Evolutionary conservation across 352 stramenopile species (phyloP).

Genomic region (Pythium sp.): DNA sequence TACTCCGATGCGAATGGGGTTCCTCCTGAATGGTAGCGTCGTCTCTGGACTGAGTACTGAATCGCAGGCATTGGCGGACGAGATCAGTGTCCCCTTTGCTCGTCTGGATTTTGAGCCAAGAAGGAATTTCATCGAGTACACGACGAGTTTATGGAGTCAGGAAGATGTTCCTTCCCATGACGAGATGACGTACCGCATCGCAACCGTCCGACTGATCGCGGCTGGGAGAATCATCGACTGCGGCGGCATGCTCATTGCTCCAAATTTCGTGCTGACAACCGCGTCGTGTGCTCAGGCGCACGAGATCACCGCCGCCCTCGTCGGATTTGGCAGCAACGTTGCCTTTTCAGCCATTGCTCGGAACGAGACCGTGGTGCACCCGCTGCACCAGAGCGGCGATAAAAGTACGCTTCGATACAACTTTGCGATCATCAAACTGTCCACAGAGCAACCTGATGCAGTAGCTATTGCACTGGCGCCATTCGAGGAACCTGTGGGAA

Average conservation of each 20-base stretch:
- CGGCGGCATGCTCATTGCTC: constrained; percentile 12
- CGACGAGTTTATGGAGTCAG: constrained; percentile 15
- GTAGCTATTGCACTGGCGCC: background rate
- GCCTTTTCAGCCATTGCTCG: background rate
- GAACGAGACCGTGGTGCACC: background rate
- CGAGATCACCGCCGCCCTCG: background rate
- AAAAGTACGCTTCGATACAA: background rate
- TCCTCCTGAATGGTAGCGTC: background rate
- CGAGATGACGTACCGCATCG: background rate
- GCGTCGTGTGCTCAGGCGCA: constrained; percentile 5
- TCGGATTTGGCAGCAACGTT: no score
- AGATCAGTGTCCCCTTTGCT: background rate
- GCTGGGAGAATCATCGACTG: background rate
- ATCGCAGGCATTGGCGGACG: background rate
- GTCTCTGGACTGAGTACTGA: background rate
- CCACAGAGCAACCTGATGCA: background rate
- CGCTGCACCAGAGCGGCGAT: background rate
- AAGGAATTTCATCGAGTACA: constrained; percentile 6
- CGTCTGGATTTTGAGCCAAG: background rate
- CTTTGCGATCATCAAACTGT: background rate
- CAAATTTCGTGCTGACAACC: constrained; percentile 7
- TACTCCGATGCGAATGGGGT: constrained; percentile 6
- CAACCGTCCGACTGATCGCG: background rate
- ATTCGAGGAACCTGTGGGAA: background rate
- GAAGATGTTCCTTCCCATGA: background rate